These are phyloP conservation scores for Allomyces arbusculus DNA, from an alignment of 192 early-diverging fungal species.

Conservation along the genomic window DNA sequence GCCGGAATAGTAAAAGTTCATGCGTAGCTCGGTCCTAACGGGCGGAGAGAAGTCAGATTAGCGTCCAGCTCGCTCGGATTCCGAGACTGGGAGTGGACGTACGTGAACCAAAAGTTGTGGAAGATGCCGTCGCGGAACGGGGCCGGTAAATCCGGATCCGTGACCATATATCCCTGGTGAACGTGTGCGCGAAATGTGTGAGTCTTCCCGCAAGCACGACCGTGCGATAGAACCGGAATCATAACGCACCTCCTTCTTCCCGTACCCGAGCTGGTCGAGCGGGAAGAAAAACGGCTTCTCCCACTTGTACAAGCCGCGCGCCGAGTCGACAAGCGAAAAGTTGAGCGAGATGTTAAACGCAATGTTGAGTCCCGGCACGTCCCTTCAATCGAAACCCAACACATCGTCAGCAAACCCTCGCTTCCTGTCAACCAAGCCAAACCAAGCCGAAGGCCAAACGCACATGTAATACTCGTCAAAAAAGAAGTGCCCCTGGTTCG, in stretches of 20 bases:
- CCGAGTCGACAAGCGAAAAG: not conserved
- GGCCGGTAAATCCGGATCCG: not conserved
- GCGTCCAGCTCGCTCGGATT: not conserved
- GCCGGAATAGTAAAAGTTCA: not conserved
- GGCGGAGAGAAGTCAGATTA: no score
- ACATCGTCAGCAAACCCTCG: not conserved
- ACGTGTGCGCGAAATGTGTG: no score
- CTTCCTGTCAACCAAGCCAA: no score
- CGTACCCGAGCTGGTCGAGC: not conserved
- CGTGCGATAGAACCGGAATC: not conserved
- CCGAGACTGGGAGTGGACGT: not conserved
- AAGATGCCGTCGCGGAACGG: not conserved
- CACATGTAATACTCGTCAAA: not conserved
- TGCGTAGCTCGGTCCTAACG: not conserved
- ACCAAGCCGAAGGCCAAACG: not conserved
- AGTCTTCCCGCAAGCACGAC: no score
- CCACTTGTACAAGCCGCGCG: not conserved
- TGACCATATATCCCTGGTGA: not conserved
- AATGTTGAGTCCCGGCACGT: slow-evolving; percentile 1
- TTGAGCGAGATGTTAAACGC: not conserved
- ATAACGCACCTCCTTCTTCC: not conserved
- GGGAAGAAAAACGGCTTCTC: not conserved
- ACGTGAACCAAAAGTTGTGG: slow-evolving; percentile 1
- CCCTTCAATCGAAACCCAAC: not conserved
- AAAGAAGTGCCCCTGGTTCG: not conserved